Percentiles rank a stretch among this genome's conserved stretches.
Evolutionary conservation across 192 early-diverging fungal species (phyloP).

Genomic region (Paraglomus brasilianum): DNA sequence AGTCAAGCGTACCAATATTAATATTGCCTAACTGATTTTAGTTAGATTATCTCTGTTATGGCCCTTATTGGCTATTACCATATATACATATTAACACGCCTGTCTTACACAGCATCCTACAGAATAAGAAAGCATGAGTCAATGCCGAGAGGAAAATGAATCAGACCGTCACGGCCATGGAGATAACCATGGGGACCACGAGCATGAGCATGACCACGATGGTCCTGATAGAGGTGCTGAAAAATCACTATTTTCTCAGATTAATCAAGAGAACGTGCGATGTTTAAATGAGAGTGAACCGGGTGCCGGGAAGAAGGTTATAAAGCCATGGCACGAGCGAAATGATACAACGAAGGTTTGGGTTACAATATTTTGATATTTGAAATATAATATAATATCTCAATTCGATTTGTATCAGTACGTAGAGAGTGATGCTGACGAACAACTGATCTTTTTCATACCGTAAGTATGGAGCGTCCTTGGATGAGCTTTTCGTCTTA

Average conservation of each 20-base stretch:
- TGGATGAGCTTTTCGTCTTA: too few relatives aligned
- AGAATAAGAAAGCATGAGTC: too few relatives aligned
- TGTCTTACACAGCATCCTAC: too few relatives aligned
- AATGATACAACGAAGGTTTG: slow-evolving; percentile 64
- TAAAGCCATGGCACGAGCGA: slow-evolving; percentile 85
- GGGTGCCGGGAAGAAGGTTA: slow-evolving; percentile 65
- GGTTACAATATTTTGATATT: not conserved
- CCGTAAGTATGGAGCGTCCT: slow-evolving; percentile 56
- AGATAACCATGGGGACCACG: slow-evolving; percentile 57
- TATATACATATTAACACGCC: too few relatives aligned
- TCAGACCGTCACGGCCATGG: slow-evolving; percentile 52
- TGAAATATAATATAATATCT: not conserved
- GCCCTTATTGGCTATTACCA: too few relatives aligned
- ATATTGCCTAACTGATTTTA: too few relatives aligned
- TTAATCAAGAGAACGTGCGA: slow-evolving; percentile 74
- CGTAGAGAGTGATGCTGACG: slow-evolving; percentile 84
- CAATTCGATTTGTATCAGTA: slow-evolving; percentile 37
- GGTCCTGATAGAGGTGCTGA: slow-evolving; percentile 64
- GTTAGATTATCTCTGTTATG: too few relatives aligned
- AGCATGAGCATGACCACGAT: slow-evolving; percentile 74
- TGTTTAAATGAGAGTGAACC: slow-evolving; percentile 78
- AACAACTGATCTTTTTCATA: slow-evolving; percentile 85
- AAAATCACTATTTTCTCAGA: slow-evolving; percentile 71
- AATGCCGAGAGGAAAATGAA: slow-evolving; percentile 58
- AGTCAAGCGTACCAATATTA: too few relatives aligned